These are phyloP conservation scores for Rhizophora apiculata DNA, from an alignment of 345 rosid genomes.

Conservation along the genomic window DNA sequence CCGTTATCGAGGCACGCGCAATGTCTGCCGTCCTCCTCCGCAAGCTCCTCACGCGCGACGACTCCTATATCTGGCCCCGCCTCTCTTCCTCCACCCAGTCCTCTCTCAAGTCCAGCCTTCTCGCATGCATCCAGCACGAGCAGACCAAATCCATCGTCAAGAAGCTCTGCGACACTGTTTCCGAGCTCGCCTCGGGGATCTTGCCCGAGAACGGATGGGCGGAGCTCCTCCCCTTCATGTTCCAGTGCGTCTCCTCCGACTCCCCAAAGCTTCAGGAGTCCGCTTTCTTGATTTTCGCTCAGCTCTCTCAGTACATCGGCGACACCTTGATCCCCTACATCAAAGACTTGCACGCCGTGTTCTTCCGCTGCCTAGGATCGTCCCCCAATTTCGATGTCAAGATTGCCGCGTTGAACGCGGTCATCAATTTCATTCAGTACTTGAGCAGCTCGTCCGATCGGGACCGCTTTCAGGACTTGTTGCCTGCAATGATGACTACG, in stretches of 20 bases:
- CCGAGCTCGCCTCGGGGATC: conserved; percentile 78
- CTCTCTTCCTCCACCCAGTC: conserved; percentile 65
- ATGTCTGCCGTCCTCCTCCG: conserved; percentile 97
- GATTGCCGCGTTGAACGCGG: conserved; percentile 88
- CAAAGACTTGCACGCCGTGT: conserved; percentile 71
- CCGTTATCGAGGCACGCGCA: conserved; percentile 69
- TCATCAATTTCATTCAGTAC: conserved; percentile 81
- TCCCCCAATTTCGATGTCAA: conserved; percentile 62
- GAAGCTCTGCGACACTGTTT: conserved; percentile 83
- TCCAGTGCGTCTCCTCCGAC: conserved; percentile 77
- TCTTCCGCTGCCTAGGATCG: conserved; percentile 57
- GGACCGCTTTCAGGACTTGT: conserved; percentile 85
- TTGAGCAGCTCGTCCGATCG: conserved; percentile 56
- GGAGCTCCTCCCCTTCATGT: conserved; percentile 85
- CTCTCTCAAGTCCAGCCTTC: conserved; percentile 59
- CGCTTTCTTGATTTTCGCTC: conserved; percentile 77
- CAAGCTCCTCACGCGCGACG: conserved; percentile 84
- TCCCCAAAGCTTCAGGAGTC: conserved; percentile 79
- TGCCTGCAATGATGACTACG: conserved; percentile 90
- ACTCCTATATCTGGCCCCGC: conserved; percentile 77
- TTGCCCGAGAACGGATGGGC: conserved; percentile 88
- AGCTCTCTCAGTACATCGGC: conserved; percentile 75
- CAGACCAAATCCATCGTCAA: conserved; percentile 61
- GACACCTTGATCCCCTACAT: conserved; percentile 69
- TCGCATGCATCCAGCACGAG: conserved; percentile 71